Percentiles rank a stretch among this genome's conserved stretches.
Conservation (phyloP, 768 basidiomycete species). For the Aureoboletus auriporus region DNA sequence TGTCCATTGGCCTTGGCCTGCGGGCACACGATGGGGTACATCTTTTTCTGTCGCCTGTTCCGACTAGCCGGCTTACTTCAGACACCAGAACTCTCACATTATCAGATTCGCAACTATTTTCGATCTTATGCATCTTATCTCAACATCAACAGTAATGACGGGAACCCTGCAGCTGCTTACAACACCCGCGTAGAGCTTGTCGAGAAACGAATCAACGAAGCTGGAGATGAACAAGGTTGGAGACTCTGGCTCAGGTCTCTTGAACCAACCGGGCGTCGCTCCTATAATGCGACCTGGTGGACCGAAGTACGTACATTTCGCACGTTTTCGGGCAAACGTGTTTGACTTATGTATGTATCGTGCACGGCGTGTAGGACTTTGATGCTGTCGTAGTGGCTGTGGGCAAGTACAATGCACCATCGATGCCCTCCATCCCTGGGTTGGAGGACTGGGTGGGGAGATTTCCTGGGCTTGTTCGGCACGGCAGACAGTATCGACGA, state of each 20-base stretch:
- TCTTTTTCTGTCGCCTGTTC: not conserved
- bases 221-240: constrained; percentile 34
- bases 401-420: constrained; percentile 11
- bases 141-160: constrained; percentile 41
- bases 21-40: constrained; percentile 11
- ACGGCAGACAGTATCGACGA: constrained; percentile 41
- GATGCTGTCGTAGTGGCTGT: constrained; percentile 13
- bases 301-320: constrained; percentile 10
- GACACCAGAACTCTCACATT: constrained; percentile 29
- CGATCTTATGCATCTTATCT: constrained; percentile 40
- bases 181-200: constrained; percentile 47
- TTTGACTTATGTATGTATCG: not conserved
- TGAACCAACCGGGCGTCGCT: constrained; percentile 12
- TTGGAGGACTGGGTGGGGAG: constrained; percentile 11
- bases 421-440: constrained; percentile 13
- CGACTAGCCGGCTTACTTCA: not conserved
- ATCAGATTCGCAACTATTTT: constrained; percentile 34
- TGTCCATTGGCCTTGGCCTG: constrained; percentile 15
- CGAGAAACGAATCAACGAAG: constrained; percentile 34
- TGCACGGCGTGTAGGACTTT: constrained; percentile 4
- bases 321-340: not conserved
- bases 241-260: constrained; percentile 32
- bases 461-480: constrained; percentile 34
- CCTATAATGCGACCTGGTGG: constrained; percentile 30
- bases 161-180: constrained; percentile 35